phyloP scores from a whole-genome alignment of 2,329 filamentous ascomycete genomes.

The Neofusicoccum cordaticola region DNA sequence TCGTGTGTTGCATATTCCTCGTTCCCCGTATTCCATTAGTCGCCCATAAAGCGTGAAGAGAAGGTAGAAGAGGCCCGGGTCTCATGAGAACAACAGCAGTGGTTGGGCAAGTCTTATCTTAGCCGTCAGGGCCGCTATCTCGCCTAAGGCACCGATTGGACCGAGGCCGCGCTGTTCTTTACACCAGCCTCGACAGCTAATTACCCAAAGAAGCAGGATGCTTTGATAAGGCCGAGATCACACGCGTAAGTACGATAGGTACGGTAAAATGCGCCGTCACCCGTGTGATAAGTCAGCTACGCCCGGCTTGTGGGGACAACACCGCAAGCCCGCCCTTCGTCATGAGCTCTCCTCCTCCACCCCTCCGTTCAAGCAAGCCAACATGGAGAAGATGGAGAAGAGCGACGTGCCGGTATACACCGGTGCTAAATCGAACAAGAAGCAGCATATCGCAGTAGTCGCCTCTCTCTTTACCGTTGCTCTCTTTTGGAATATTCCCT shows the following conservation, averaged over 20 bases:
- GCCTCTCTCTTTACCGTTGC: conserved; percentile 3
- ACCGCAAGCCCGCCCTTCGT: neutral
- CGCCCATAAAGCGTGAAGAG: too few species aligned
- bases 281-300: neutral
- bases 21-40: too few species aligned
- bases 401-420: neutral
- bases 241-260: conserved; percentile 2
- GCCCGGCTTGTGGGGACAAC: neutral
- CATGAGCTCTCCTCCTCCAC: neutral
- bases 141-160: neutral
- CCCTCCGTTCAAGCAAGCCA: neutral
- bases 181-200: neutral
- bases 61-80: too few species aligned
- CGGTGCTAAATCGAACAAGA: neutral
- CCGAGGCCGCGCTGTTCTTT: conserved; percentile 1
- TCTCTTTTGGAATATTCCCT: conserved; percentile 13
- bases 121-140: neutral
- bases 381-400: conserved; percentile 10
- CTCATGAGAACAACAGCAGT: neutral
- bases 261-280: neutral
- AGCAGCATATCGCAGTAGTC: neutral
- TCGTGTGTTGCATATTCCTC: too few species aligned
- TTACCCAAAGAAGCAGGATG: neutral
- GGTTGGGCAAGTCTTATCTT: neutral
- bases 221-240: conserved; percentile 1